Evolutionary conservation across 305 asterid genomes (phyloP), one percentile per base, ranked within the genome.

Genomic region (Striga hermonthica): DNA sequence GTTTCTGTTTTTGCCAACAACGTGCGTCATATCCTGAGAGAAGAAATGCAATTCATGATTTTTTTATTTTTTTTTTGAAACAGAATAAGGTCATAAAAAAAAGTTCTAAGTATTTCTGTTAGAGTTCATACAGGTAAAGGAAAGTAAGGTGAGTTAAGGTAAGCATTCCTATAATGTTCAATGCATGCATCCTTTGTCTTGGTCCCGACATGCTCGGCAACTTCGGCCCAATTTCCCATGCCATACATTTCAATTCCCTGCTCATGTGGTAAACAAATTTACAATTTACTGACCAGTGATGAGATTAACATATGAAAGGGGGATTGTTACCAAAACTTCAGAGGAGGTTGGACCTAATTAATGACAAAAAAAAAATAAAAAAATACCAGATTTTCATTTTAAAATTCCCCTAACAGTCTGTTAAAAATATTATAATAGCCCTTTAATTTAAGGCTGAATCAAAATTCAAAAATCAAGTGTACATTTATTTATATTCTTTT

Each of bases 221-320:
- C 86, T 82, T 88, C 93, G 5, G 87, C 87, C 93, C 93, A 88
- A 72, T 88, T 85, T 65, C 90, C 87, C 83, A 85, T 82, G 66
- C 95, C 95, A 75, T 88, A 88, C 93, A 85, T 88, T 74, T 88
- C 95, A 76, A 83, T 65, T 64, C 93, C 95, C 93, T 88, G 73
- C 35, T 54, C 36, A 57, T 34, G 44, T 62, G 58, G 70, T 47
- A 71, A 22, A 22, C 2, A 22, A 22, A 22, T 22, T 22, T 22
- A 22, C 31, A 22, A 22, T n/a, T n/a, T n/a, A n/a, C n/a, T n/a
- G n/a, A n/a, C n/a, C n/a, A n/a, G n/a, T n/a, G n/a, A n/a, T n/a
- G n/a, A n/a, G n/a, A n/a, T n/a, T n/a, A n/a, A n/a, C n/a, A n/a
- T n/a, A n/a, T n/a, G n/a, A n/a, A n/a, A n/a, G n/a, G n/a, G n/a